Base-by-base conservation (phyloP, 1,284 basidiomycete species). In the Phellopilus nigrolimitatus region DNA sequence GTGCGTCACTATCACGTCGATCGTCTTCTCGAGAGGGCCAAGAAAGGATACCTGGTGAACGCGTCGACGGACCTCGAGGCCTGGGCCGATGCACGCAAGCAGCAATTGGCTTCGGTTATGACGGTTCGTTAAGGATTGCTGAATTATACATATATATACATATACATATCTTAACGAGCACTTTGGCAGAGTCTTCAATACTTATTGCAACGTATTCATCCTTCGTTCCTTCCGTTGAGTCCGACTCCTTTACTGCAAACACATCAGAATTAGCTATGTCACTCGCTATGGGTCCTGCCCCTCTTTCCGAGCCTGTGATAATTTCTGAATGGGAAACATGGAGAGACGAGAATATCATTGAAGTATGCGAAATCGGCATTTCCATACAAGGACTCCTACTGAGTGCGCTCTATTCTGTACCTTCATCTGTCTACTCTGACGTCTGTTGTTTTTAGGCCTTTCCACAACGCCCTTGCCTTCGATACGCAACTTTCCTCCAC, bases 131-230 rank as follows among this genome's bases (percentile, higher is more conserved):
- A 47, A 28, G 17, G 33, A 15, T 21, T 9, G 40, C 19, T 30
- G 24, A 10, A 38, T 25, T 28, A 24, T 40, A 27, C 24, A 22
- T 33, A 55, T 38, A 30, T 41, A 24, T 28, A 42, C 42, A 47
- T 28, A 12, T n/a, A n/a, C n/a, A n/a, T n/a, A n/a, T n/a, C n/a
- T n/a, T n/a, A n/a, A n/a, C n/a, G 19, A 45, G 53, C 17, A 53
- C 40, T 4, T n/a, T 36, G 24, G 56, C 57, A 86, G 85, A 85
- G 42, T 64, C 71, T 4, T 74, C 80, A 6, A 69, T 88, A 30
- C 53, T 88, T 24, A 68, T 89, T 30, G 86, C 87, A 4, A 84
- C 77, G 57, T 77, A 79, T 46, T 81, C 82, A 4, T 71, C 68
- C 52, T 64, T 69, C 47, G 67, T 73, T 33, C 78, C 78, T 2